Evolutionary conservation across 2,329 filamentous ascomycete species (phyloP).

Genomic region (Beauveria sp.): DNA sequence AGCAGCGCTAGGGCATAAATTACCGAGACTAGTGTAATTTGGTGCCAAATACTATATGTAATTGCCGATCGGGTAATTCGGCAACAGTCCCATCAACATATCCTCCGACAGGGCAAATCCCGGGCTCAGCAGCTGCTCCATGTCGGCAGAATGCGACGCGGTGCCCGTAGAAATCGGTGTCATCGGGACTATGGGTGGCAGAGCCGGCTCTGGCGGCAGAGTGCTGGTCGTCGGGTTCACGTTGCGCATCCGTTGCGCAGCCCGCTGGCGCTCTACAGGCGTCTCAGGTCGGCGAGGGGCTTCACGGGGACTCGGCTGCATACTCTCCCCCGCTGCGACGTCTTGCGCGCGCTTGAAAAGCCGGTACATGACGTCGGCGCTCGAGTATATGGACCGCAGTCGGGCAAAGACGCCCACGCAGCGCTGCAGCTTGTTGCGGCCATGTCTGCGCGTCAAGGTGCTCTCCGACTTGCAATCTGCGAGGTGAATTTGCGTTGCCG

Average conservation of each 20-base stretch:
- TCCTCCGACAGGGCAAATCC: background rate
- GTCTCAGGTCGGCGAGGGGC: background rate
- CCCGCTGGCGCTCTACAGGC: no score
- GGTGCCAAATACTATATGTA: background rate
- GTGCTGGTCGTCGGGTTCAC: background rate
- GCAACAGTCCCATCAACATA: background rate
- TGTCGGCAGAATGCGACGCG: background rate
- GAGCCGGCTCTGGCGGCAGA: no score
- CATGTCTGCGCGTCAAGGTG: background rate
- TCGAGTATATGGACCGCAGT: constrained; percentile 2
- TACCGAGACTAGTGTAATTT: background rate
- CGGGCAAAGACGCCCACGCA: background rate
- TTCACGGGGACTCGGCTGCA: background rate
- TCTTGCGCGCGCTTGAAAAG: constrained; percentile 1
- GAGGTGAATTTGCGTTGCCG: constrained; percentile 5
- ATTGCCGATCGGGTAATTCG: background rate
- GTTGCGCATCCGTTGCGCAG: no score
- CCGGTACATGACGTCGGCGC: constrained; percentile 9
- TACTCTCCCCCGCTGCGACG: background rate
- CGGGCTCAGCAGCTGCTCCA: constrained; percentile 1
- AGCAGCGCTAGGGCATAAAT: background rate
- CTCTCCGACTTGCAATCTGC: constrained; percentile 1
- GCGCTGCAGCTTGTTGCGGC: constrained; percentile 1
- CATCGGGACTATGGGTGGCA: background rate
- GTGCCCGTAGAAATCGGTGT: background rate